These are phyloP conservation scores for Colletotrichum lupini DNA, from an alignment of 2,329 filamentous ascomycete species.

Conservation along the genomic window DNA sequence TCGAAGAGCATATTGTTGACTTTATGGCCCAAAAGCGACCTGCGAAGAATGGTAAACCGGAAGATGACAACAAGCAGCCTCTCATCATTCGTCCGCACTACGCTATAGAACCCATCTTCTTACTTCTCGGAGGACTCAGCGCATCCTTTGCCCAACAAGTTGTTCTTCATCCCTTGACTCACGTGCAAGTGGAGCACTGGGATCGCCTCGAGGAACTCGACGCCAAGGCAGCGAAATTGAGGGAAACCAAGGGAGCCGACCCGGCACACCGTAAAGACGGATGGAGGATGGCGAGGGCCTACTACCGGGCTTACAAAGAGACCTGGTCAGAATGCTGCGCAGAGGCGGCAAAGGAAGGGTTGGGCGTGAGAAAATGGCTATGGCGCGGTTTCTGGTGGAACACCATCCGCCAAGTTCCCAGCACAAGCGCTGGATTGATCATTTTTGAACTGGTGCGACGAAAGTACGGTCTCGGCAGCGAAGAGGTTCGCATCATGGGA, in stretches of 20 bases:
- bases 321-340: constrained; percentile 70
- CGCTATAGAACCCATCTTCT: constrained; percentile 77
- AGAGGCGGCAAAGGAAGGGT: constrained; percentile 66
- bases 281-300: constrained; percentile 70
- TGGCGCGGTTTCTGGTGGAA: constrained; percentile 80
- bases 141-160: constrained; percentile 77
- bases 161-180: constrained; percentile 76
- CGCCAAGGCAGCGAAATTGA: constrained; percentile 63
- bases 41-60: constrained; percentile 18
- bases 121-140: constrained; percentile 74
- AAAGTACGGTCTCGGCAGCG: constrained; percentile 74
- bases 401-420: constrained; percentile 79
- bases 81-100: constrained; percentile 78
- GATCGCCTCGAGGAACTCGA: constrained; percentile 79
- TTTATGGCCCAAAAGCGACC: constrained; percentile 60
- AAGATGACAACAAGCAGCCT: constrained; percentile 47
- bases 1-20: constrained; percentile 63
- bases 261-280: constrained; percentile 47
- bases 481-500: constrained; percentile 72
- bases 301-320: constrained; percentile 77
- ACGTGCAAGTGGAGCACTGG: constrained; percentile 79
- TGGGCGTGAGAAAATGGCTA: constrained; percentile 70
- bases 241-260: constrained; percentile 44
- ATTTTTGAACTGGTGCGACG: constrained; percentile 82
- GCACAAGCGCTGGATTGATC: constrained; percentile 80